Conservation (phyloP, 495 filamentous ascomycete species). For the Xylaria venustula region DNA sequence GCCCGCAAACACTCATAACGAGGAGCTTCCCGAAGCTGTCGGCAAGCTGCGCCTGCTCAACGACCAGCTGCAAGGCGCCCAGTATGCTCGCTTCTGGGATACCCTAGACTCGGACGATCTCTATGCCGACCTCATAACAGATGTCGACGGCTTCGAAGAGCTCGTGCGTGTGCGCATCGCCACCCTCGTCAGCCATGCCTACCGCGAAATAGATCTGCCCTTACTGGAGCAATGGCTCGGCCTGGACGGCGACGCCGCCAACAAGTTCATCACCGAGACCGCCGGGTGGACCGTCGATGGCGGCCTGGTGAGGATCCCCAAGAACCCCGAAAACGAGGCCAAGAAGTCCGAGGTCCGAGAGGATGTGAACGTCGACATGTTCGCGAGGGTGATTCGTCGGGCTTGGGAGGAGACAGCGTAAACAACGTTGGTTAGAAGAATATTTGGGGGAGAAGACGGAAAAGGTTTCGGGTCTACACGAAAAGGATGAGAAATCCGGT, state of each 20-base stretch:
- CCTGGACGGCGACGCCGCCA: conserved; percentile 67
- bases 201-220: conserved; percentile 73
- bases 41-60: conserved; percentile 82
- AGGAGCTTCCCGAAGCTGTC: conserved; percentile 78
- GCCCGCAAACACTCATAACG: conserved; percentile 37
- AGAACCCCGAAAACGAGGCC: conserved; percentile 98
- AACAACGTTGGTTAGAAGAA: conserved; percentile 7
- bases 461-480: conserved; percentile 10
- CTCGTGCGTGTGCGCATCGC: conserved; percentile 90
- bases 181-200: conserved; percentile 81
- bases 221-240: conserved; percentile 88
- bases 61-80: conserved; percentile 77
- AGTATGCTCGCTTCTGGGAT: conserved; percentile 90
- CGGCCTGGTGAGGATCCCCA: conserved; percentile 61
- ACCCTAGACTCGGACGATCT: conserved; percentile 91
- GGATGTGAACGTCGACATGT: conserved; percentile 93
- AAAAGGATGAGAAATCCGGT: conserved; percentile 15
- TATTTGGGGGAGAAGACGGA: background rate
- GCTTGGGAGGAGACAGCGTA: conserved; percentile 88
- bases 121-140: conserved; percentile 92
- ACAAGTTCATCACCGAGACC: conserved; percentile 77
- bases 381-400: conserved; percentile 73
- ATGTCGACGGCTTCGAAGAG: conserved; percentile 95
- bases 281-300: conserved; percentile 80
- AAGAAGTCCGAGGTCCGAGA: conserved; percentile 95